Percentiles rank a stretch among this genome's conserved stretches.
Evolutionary conservation across 2,329 filamentous ascomycete genomes (phyloP).

Genomic region (Dothistroma pini): DNA sequence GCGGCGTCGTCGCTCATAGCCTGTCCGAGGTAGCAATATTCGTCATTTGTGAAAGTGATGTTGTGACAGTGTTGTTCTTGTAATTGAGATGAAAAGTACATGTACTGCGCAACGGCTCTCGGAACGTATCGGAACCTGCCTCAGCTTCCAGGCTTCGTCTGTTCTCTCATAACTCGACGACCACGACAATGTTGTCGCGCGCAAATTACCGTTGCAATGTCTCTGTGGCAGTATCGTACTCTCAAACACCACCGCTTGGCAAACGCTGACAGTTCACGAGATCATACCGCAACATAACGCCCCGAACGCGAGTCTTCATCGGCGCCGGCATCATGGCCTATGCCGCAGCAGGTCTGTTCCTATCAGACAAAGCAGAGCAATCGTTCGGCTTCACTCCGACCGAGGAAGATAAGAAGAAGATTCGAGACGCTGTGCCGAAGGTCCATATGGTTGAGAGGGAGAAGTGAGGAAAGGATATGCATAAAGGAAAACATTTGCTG

Average conservation of each 20-base stretch:
- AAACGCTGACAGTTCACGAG: background rate
- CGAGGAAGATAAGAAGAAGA: conserved; percentile 65
- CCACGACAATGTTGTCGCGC: background rate
- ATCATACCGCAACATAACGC: conserved; percentile 66
- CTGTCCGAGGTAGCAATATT: too few relatives aligned
- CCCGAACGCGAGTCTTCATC: conserved; percentile 66
- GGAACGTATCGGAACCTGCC: too few relatives aligned
- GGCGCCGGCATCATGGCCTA: conserved; percentile 74
- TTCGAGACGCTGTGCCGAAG: conserved; percentile 60
- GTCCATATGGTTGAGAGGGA: conserved; percentile 58
- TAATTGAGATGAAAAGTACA: too few relatives aligned
- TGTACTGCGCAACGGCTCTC: too few relatives aligned
- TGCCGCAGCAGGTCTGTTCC: conserved; percentile 68
- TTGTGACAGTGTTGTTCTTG: too few relatives aligned
- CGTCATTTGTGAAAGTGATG: too few relatives aligned
- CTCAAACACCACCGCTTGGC: background rate
- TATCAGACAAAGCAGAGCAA: conserved; percentile 70
- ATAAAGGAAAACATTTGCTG: background rate
- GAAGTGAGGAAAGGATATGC: conserved; percentile 16
- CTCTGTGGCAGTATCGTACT: conserved; percentile 21
- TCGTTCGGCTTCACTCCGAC: conserved; percentile 68
- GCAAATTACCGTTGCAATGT: conserved; percentile 11
- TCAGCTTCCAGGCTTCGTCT: background rate
- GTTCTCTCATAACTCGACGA: too few relatives aligned
- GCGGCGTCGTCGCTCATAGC: too few relatives aligned